Evolutionary conservation across 2,329 filamentous ascomycete genomes (phyloP).

Genomic region (Paecilomyces niveus): DNA sequence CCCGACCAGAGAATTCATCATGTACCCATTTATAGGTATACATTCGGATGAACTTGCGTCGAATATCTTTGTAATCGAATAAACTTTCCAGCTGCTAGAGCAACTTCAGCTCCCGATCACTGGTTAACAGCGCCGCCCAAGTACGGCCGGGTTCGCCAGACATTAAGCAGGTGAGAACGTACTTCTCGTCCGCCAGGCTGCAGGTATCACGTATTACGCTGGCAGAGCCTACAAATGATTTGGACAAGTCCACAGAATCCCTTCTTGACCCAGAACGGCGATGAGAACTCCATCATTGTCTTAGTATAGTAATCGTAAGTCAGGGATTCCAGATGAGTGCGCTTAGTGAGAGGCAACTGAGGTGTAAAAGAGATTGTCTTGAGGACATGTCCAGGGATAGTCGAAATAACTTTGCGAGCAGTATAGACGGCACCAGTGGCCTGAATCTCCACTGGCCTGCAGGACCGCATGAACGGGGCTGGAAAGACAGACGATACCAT

Average conservation of each 20-base stretch:
- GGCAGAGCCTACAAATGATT: neutral
- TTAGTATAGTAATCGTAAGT: neutral
- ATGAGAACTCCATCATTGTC: neutral
- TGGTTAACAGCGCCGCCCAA: neutral
- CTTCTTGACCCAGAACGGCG: neutral
- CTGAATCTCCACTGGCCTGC: neutral
- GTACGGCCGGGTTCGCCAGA: neutral
- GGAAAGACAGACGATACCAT: constrained; percentile 24
- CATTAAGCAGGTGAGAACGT: neutral
- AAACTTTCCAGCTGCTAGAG: constrained; percentile 10
- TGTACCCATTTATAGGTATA: constrained; percentile 31
- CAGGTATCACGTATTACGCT: neutral
- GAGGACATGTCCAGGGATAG: neutral
- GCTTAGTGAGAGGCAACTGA: neutral
- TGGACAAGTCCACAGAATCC: neutral
- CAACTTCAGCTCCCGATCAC: neutral
- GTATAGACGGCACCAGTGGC: neutral
- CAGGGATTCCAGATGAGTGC: neutral
- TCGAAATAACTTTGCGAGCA: neutral
- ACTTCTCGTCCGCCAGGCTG: neutral
- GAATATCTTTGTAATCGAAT: constrained; percentile 4
- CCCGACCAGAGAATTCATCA: constrained; percentile 29
- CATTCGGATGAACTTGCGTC: constrained; percentile 24
- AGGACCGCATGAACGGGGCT: constrained; percentile 25
- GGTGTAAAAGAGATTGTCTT: neutral